Evolutionary conservation across 1,139 yeast genomes (phyloP), one percentile per base, ranked within the genome.

Genomic region (Hyphopichia pseudoburtonii): DNA sequence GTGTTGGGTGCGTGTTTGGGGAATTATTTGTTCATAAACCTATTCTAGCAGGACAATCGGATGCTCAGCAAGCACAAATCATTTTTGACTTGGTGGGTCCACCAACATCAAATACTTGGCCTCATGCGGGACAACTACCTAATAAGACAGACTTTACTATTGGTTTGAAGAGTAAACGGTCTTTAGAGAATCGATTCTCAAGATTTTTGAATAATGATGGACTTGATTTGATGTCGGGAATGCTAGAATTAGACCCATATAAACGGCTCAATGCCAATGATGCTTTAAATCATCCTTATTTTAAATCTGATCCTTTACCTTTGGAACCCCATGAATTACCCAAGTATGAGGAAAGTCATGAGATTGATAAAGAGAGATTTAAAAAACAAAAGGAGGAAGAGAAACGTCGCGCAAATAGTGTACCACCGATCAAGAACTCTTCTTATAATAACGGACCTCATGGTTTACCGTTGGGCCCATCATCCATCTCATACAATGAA

Each of bases 1-100:
- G 97, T 1, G 78, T 87, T 10, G 98, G 98, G 2, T 94, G 98
- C 64, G 95, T 94, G 0, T 82, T 94, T 60, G 98, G 89, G 0
- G 99, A 94, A 59, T 71, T 90, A 52, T 92, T 86, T 62, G 79
- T 80, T 28, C 76, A 80, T 41, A 78, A 76, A 46, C 98, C 98
- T 0, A 86, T 94, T 15, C 63, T 94, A 35, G 89, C 80, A 34
- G 99, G 98, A 0, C 72, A 76, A 39, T 76, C 92, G 1, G 99
- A 94, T 57, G 62, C 86, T n/a, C 96, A 92, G 54, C 99, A 94
- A 64, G 88, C 95, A 0, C 84, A 82, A 51, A 66, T 78, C 23
- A 85, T 92, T 7, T 92, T 92, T 57, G 78, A 79, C 47, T 64
- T 92, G 33, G 68, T 90, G 35, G 99, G 99, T 0, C 74, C 90